Evolutionary conservation across 805 yeast species (phyloP).

Genomic region (Brettanomyces naardenensis): DNA sequence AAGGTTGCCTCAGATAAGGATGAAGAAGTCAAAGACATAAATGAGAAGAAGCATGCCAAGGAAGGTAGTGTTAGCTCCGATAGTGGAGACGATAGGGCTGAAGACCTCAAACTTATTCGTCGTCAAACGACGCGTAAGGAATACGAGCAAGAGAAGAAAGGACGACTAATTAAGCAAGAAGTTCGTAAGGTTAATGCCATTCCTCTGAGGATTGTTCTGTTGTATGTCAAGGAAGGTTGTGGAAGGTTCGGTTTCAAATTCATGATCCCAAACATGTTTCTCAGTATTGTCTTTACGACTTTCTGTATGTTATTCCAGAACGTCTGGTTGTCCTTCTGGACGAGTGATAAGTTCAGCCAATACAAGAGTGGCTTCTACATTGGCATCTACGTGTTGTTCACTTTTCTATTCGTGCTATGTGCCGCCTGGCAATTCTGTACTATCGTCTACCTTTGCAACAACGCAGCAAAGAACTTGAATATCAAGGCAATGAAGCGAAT

Average conservation of each 20-base stretch:
- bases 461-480: constrained; percentile 51
- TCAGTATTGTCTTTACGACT: constrained; percentile 28
- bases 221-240: constrained; percentile 48
- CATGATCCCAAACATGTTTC: constrained; percentile 14
- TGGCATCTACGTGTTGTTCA: constrained; percentile 61
- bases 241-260: constrained; percentile 34
- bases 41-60: constrained; percentile 21
- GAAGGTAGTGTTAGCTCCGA: too few relatives aligned
- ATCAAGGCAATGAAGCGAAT: constrained; percentile 51
- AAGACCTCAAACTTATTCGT: constrained; percentile 15
- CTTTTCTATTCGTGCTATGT: constrained; percentile 39
- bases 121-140: constrained; percentile 20
- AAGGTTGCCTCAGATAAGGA: constrained; percentile 1
- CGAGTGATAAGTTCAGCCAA: constrained; percentile 38
- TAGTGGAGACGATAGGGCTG: constrained; percentile 19
- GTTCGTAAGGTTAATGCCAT: constrained; percentile 30
- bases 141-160: constrained; percentile 17
- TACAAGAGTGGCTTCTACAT: constrained; percentile 49
- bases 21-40: constrained; percentile 12
- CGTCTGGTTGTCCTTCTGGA: constrained; percentile 83
- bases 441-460: constrained; percentile 43
- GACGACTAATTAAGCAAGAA: constrained; percentile 24
- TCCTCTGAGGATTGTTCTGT: constrained; percentile 35
- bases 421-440: constrained; percentile 36
- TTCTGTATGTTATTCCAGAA: constrained; percentile 52